Evolutionary conservation across 306 rosid species (phyloP).

Genomic region (Trifolium subterraneum): DNA sequence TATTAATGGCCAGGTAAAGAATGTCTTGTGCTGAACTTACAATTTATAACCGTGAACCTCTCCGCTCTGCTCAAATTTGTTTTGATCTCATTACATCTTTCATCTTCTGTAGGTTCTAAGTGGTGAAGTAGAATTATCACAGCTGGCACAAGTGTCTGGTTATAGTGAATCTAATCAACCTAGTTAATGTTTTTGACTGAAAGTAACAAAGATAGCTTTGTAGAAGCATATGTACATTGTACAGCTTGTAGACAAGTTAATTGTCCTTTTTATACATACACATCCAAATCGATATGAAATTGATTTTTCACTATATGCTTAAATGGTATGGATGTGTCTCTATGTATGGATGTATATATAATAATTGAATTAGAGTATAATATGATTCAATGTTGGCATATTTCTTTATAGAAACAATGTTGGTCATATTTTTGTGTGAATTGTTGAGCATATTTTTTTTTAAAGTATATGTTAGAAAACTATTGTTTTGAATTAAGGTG

Average conservation of each 20-base stretch:
- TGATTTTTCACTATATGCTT: neutral
- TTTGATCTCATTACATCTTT: slow-evolving; percentile 31
- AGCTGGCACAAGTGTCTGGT: slow-evolving; percentile 71
- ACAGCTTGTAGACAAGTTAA: slow-evolving; percentile 41
- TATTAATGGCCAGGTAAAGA: slow-evolving; percentile 81
- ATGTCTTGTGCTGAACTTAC: slow-evolving; percentile 15
- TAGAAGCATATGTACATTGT: slow-evolving; percentile 34
- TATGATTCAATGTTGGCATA: no score
- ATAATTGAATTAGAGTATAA: no score
- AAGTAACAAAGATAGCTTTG: slow-evolving; percentile 14
- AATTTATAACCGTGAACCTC: neutral
- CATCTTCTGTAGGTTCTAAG: slow-evolving; percentile 63
- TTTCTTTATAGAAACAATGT: no score
- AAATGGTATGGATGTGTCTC: no score
- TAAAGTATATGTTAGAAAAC: no score
- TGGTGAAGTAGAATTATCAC: slow-evolving; percentile 68
- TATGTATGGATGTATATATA: neutral
- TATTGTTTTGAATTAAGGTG: no score
- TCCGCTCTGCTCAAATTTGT: slow-evolving; percentile 19
- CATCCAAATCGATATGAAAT: neutral
- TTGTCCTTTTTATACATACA: slow-evolving; percentile 29
- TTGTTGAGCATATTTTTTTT: no score
- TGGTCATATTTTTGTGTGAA: no score
- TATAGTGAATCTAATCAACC: slow-evolving; percentile 55
- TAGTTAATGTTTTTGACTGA: slow-evolving; percentile 30